phyloP scores from a whole-genome alignment of 2,329 filamentous ascomycete genomes.

The Blumeria hordei region DNA sequence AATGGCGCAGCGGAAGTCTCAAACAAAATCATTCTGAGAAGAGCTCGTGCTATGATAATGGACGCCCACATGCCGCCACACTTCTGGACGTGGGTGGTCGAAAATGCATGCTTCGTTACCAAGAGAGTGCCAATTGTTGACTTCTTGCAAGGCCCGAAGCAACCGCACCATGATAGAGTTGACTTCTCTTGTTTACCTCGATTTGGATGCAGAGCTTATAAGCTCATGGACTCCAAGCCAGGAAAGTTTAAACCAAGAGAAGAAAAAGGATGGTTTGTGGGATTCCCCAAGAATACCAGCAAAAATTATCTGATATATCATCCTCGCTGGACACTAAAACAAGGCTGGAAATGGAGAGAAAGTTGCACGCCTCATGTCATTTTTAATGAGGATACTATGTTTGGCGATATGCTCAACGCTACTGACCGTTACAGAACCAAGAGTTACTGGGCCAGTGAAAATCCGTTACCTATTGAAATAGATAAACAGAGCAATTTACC shows the following conservation, averaged over 20 bases:
- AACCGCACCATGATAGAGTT: not conserved
- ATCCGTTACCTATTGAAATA: not conserved
- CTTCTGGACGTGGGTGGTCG: not conserved
- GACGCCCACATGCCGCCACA: not conserved
- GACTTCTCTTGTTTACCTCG: not conserved
- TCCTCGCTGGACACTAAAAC: not conserved
- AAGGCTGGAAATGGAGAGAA: not conserved
- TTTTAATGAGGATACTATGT: not conserved
- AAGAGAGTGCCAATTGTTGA: not conserved
- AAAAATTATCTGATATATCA: not conserved
- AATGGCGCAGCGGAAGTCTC: not conserved
- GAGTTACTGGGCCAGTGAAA: not conserved
- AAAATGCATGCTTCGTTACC: not conserved
- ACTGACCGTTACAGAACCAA: not conserved
- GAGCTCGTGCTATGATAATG: not conserved
- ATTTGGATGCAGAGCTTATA: not conserved
- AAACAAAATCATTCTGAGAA: not conserved
- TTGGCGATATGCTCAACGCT: not conserved
- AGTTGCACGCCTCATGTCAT: not conserved
- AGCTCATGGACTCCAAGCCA: not conserved
- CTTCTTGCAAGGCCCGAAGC: not conserved
- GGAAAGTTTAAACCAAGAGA: not conserved
- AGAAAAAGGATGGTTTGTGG: slow-evolving; percentile 1
- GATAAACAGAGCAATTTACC: not conserved
- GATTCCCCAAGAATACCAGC: not conserved